phyloP scores from a whole-genome alignment of 768 basidiomycete species.

The Tylopilus sp. region DNA sequence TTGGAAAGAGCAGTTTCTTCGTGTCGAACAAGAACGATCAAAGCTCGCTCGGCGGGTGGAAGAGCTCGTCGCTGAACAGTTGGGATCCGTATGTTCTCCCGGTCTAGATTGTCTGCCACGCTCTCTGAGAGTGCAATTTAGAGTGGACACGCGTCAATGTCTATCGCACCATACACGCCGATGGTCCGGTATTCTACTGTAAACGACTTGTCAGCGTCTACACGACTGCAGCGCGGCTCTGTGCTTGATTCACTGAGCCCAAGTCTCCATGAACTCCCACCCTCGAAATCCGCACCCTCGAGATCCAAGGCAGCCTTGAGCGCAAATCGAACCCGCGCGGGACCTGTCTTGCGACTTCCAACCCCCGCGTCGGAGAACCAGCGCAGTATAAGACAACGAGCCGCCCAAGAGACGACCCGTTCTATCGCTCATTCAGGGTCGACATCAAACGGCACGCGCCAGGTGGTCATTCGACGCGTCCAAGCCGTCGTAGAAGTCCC shows the following conservation, averaged over 20 bases:
- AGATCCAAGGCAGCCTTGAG: conserved; percentile 23
- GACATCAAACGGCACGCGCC: conserved; percentile 13
- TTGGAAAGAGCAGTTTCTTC: conserved; percentile 79
- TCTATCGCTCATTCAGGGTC: conserved; percentile 5
- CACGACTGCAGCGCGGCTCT: conserved; percentile 17
- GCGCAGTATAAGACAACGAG: conserved; percentile 22
- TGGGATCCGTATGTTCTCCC: conserved; percentile 36
- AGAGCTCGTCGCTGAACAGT: conserved; percentile 51
- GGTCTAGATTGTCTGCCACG: not conserved
- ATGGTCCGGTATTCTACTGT: conserved; percentile 22
- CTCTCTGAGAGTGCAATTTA: conserved; percentile 6
- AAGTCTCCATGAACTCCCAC: conserved; percentile 29
- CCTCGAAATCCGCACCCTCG: conserved; percentile 29
- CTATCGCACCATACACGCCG: conserved; percentile 33
- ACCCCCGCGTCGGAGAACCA: conserved; percentile 32
- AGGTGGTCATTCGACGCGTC: conserved; percentile 56
- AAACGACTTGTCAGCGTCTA: conserved; percentile 29
- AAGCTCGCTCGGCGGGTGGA: conserved; percentile 55
- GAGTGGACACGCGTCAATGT: conserved; percentile 13
- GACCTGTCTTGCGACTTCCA: conserved; percentile 22
- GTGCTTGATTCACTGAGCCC: conserved; percentile 20
- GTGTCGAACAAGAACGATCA: conserved; percentile 67
- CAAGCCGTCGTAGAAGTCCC: conserved; percentile 55
- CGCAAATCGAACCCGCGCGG: conserved; percentile 9
- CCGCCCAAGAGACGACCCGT: conserved; percentile 2